A percentile compares a stretch with the other conserved stretches of the same genome.
Conservation (phyloP, 2,329 filamentous ascomycete species). For the Cladosporium sp. region DNA sequence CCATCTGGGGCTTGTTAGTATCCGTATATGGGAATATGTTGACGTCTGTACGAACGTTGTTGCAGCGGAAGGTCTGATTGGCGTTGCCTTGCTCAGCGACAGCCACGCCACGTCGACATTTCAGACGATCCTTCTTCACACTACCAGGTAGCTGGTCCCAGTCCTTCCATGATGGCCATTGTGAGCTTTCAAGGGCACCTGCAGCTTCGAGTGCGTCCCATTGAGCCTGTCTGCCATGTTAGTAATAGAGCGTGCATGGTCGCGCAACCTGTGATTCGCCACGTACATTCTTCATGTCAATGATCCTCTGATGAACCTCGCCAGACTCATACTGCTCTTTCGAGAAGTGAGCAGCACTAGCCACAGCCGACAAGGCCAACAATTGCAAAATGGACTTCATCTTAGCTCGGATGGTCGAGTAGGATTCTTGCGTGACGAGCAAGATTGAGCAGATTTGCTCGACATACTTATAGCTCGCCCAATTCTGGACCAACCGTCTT, state of each 20-base stretch:
- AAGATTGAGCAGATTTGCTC: not conserved
- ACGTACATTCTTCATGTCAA: conserved; percentile 29
- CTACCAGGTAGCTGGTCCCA: conserved; percentile 31
- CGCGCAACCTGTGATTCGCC: not conserved
- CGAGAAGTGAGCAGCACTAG: conserved; percentile 17
- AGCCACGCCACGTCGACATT: conserved; percentile 36
- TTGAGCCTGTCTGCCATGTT: conserved; percentile 12
- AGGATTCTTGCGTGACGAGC: not conserved
- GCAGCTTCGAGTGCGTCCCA: conserved; percentile 23
- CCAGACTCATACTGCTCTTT: conserved; percentile 38
- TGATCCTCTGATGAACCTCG: conserved; percentile 34
- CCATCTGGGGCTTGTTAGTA: conserved; percentile 21
- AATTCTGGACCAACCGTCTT: too few species aligned
- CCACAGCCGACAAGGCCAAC: conserved; percentile 15
- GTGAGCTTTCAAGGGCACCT: conserved; percentile 17
- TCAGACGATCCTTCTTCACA: conserved; percentile 23
- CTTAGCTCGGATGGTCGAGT: not conserved
- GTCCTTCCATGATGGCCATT: conserved; percentile 30
- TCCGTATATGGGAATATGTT: not conserved
- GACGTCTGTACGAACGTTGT: conserved; percentile 27
- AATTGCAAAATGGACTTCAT: conserved; percentile 17
- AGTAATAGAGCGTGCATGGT: not conserved
- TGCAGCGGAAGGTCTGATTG: conserved; percentile 36
- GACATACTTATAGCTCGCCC: not conserved
- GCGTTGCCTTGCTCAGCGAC: conserved; percentile 32